Evolutionary conservation across 108 stramenopile species (phyloP).

Genomic region (Stephanodiscus triporus): DNA sequence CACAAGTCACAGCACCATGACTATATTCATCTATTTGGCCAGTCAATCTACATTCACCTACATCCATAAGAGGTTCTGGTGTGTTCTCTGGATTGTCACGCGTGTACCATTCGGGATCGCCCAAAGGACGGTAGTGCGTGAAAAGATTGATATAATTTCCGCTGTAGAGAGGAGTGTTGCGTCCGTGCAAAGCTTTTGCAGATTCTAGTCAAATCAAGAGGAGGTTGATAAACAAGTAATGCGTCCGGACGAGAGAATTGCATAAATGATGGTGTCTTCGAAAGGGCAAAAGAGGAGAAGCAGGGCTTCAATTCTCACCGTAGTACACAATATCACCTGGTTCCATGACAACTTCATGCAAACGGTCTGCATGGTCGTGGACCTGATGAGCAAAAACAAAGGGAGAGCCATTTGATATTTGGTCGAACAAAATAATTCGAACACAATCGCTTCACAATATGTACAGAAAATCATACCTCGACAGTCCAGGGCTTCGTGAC

Average conservation of each 20-base stretch:
- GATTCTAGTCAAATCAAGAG: slow-evolving; percentile 48
- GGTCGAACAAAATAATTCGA: too few species aligned
- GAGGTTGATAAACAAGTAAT: not conserved
- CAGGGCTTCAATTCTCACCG: slow-evolving; percentile 2
- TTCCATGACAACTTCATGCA: slow-evolving; percentile 71
- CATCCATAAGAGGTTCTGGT: slow-evolving; percentile 58
- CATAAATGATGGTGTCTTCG: not conserved
- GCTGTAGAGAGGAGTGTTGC: slow-evolving; percentile 73
- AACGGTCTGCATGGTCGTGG: slow-evolving; percentile 61
- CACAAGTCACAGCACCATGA: slow-evolving; percentile 57
- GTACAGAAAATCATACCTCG: slow-evolving; percentile 42
- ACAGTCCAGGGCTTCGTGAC: slow-evolving; percentile 77
- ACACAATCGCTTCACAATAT: too few species aligned
- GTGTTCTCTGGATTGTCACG: slow-evolving; percentile 56
- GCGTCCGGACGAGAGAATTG: not conserved
- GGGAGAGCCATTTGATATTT: too few species aligned
- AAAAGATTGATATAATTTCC: slow-evolving; percentile 82
- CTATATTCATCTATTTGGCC: slow-evolving; percentile 40
- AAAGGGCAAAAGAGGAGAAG: not conserved
- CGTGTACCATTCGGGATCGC: slow-evolving; percentile 51
- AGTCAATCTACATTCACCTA: slow-evolving; percentile 52
- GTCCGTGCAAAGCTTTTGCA: slow-evolving; percentile 82
- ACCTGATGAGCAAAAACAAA: slow-evolving; percentile 27
- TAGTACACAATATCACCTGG: slow-evolving; percentile 89
- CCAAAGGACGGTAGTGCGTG: slow-evolving; percentile 84